Evolutionary conservation across 192 early-diverging fungal genomes (phyloP).

Genomic region (Oehlia diaphana): DNA sequence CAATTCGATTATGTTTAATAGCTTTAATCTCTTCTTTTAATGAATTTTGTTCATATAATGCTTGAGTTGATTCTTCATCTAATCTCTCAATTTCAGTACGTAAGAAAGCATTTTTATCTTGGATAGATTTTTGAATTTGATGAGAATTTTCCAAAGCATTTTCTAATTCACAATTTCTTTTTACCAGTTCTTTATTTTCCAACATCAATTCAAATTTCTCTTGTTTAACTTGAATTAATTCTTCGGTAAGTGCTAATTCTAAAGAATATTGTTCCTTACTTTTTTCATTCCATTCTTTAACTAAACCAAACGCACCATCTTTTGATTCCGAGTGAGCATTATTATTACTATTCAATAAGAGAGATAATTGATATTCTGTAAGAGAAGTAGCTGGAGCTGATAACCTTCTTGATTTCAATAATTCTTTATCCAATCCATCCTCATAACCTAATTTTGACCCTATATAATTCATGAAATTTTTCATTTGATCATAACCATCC

Average conservation of each 20-base stretch:
- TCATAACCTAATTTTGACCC: not conserved
- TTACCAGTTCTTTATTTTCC: not conserved
- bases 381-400: not conserved
- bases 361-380: not conserved
- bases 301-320: not conserved
- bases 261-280: conserved; percentile 2
- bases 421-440: not conserved
- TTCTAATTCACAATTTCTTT: conserved; percentile 32
- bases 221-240: conserved; percentile 39
- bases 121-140: conserved; percentile 34
- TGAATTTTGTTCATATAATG: conserved; percentile 24
- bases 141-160: conserved; percentile 34
- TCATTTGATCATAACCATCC: not conserved
- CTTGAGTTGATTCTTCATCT: conserved; percentile 30
- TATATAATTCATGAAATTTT: not conserved
- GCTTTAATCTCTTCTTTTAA: conserved; percentile 28
- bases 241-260: conserved; percentile 29
- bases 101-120: conserved; percentile 35
- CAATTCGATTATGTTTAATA: conserved; percentile 16
- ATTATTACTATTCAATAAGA: not conserved
- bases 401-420: not conserved
- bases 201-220: conserved; percentile 36
- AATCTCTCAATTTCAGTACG: conserved; percentile 34
- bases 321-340: not conserved
- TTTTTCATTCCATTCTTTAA: not conserved